Evolutionary conservation across 1,284 basidiomycete genomes (phyloP).

Genomic region (Cronartium ribicola): DNA sequence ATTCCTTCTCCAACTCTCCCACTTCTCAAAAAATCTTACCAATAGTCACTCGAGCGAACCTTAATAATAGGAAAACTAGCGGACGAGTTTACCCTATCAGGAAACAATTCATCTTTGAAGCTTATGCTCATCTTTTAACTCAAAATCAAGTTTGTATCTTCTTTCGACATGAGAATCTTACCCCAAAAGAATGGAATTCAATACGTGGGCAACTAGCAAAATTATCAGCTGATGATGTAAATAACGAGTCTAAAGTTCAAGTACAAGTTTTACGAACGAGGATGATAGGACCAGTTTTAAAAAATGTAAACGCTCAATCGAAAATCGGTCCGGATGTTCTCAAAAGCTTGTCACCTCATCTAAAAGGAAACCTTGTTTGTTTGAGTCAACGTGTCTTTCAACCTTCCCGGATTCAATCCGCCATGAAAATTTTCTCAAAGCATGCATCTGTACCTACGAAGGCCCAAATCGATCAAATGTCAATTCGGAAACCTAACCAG

Average conservation of each 20-base stretch:
- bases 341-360: slow-evolving; percentile 4
- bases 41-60: not conserved
- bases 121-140: slow-evolving; percentile 21
- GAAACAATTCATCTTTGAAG: slow-evolving; percentile 39
- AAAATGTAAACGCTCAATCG: slow-evolving; percentile 3
- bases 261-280: slow-evolving; percentile 31
- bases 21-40: no score
- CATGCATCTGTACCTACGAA: not conserved
- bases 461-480: not conserved
- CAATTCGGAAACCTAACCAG: slow-evolving; percentile 1
- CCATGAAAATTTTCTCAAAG: not conserved
- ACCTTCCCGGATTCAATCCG: not conserved
- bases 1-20: no score
- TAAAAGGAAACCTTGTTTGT: slow-evolving; percentile 1
- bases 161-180: slow-evolving; percentile 27
- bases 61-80: not conserved
- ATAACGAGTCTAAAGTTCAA: not conserved
- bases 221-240: slow-evolving; percentile 12
- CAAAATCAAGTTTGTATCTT: slow-evolving; percentile 20
- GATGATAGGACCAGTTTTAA: slow-evolving; percentile 29
- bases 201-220: slow-evolving; percentile 28
- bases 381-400: not conserved
- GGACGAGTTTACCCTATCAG: slow-evolving; percentile 27
- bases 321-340: not conserved
- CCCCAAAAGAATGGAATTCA: slow-evolving; percentile 37